Evolutionary conservation across 1,284 basidiomycete species (phyloP), one percentile per base, ranked within the genome.

Genomic region (Leccinum griseonigrum): DNA sequence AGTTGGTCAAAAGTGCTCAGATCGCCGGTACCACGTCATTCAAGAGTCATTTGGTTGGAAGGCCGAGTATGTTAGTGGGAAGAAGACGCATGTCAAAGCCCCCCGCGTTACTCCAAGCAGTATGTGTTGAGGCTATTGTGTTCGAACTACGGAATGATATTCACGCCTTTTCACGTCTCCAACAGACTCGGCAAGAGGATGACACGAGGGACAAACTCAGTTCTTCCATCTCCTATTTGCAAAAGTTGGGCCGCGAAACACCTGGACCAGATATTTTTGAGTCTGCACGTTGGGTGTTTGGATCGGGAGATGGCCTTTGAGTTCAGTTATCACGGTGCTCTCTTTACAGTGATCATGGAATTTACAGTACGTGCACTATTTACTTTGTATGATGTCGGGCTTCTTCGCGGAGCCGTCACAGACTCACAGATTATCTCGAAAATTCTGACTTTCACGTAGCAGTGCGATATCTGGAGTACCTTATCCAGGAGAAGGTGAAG

Each of bases 11-110:
- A 28, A 91, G 91, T 57, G 96, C 95, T 1, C 95, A 97, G 76
- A 87, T 98, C 22, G 92, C 98, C 22, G 95, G 98, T 72, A 99
- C 97, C 0, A 95, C 93, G 8, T 77, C 99, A 65, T 96, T 99
- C 79, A 97, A 97, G 77, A 90, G 91, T 9, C 98, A 97, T 74
- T 78, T 99, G 22, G 81, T 92, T 40, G 90, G 91, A 31, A 83
- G 92, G 60, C 95, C 97, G 0, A 86, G 85, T 9, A 78, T 99
- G 62, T 79, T 99, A 4, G 95, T 69, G 95, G 94, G 53, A 96
- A 96, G 80, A 91, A 92, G 77, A 96, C 97, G 94, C 97, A 99
- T 69, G 81, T 81, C 6, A 92, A 97, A 75, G 96, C 97, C 0
- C 77, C 99, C 62, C 79, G 83, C 18, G 22, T 81, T 98, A 52